Percentiles rank a stretch among this genome's conserved stretches.
Evolutionary conservation across 2,329 filamentous ascomycete genomes (phyloP).

Genomic region (Dactylellina sp.): DNA sequence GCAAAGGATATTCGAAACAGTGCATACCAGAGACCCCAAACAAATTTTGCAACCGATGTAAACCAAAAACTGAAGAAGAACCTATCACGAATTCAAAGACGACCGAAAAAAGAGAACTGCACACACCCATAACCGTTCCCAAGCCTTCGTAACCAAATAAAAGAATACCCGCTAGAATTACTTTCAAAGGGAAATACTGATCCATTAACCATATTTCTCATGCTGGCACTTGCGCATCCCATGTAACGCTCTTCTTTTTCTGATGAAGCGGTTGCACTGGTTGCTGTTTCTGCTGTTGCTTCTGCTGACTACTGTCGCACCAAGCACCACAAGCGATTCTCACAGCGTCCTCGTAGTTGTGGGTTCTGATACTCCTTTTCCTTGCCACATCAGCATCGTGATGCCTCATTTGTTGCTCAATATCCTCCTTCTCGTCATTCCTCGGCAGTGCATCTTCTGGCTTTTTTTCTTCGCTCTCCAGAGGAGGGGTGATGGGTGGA

Average conservation of each 20-base stretch:
- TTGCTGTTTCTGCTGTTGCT: slow-evolving; percentile 16
- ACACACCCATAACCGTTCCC: background rate
- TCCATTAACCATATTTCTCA: background rate
- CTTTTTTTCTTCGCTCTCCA: slow-evolving; percentile 9
- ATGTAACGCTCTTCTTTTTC: slow-evolving; percentile 49
- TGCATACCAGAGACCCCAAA: background rate
- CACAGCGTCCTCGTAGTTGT: slow-evolving; percentile 54
- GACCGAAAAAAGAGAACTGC: slow-evolving; percentile 4
- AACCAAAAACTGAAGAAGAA: background rate
- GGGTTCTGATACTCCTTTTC: slow-evolving; percentile 36
- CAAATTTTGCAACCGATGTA: slow-evolving; percentile 12
- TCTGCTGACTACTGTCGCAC: slow-evolving; percentile 33
- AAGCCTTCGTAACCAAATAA: background rate
- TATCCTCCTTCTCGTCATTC: slow-evolving; percentile 6
- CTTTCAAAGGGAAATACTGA: background rate
- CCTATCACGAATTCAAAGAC: background rate
- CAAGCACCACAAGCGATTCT: slow-evolving; percentile 55
- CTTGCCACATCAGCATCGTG: slow-evolving; percentile 13
- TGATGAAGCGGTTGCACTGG: background rate
- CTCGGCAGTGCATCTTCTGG: background rate
- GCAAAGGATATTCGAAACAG: background rate
- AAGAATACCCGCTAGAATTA: slow-evolving; percentile 18
- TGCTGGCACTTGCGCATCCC: slow-evolving; percentile 31
- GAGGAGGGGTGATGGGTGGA: slow-evolving; percentile 40
- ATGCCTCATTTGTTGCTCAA: slow-evolving; percentile 18